Base-by-base conservation (phyloP, 192 early-diverging fungal species). In the Gigaspora rosea region DNA sequence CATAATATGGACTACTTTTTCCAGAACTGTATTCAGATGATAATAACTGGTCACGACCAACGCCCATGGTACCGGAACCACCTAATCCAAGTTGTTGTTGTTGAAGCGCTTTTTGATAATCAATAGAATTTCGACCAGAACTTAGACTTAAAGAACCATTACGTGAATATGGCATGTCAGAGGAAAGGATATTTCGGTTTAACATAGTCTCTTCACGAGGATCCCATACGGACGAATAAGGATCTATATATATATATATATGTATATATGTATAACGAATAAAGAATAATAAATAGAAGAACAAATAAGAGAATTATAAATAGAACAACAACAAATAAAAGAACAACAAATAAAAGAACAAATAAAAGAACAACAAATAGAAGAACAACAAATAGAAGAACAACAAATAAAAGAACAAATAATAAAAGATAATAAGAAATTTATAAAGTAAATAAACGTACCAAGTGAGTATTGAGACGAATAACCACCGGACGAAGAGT, bases 21-120 rank as follows among this genome's bases (percentile, higher is more conserved):
- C 58, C 71, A 20, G 65, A 71, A 52, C 62, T 68, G 69, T 65
- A 80, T 62, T 78, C 79, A 5, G 69, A 78, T 49, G 77, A 68
- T 57, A 82, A 71, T 22, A 79, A 79, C 16, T 64, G 63, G 47
- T 76, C 63, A 11, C 47, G 18, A 41, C 79, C 47, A 47, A 71
- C 58, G 13, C 59, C 78, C 15, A 76, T 78, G 1, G 75, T 71
- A 33, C 71, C 76, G 12, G 75, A 32, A 32, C 79, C 81, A 15
- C 79, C 64, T 69, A 76, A 69, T 18, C 81, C 62, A 27, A 71
- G 59, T 52, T 80, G 80, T 70, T 80, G 81, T 54, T 85, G 84
- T 52, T 85, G 85, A 59, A 85, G 68, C 0, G 81, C 78, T 68
- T 82, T 85, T n/a, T 75, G 78, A 58, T 82, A 85, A 46, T 85